These are phyloP conservation scores for Pulicaria dysenterica DNA, from an alignment of 129 eudicot genomes.

Conservation along the genomic window DNA sequence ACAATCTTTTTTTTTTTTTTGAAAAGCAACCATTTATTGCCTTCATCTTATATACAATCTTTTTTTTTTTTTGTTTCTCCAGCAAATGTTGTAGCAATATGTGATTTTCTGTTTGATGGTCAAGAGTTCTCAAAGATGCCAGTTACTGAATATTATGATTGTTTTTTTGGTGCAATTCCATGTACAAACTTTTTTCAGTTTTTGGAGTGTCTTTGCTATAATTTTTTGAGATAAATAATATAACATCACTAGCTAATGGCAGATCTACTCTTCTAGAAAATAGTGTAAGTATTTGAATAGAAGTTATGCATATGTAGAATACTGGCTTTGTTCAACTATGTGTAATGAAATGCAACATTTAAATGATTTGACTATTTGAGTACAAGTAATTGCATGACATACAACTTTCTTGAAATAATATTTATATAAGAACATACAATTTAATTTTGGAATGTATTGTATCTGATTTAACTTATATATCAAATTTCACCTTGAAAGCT, in stretches of 20 bases:
- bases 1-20: not conserved
- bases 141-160: not conserved
- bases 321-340: not conserved
- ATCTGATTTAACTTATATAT: too few species aligned
- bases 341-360: not conserved
- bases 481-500: too few species aligned
- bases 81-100: constrained; percentile 1
- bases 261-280: not conserved
- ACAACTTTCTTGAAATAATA: not conserved
- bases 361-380: not conserved
- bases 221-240: too few species aligned
- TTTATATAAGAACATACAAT: too few species aligned
- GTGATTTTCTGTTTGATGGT: not conserved
- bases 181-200: not conserved
- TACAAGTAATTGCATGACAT: not conserved
- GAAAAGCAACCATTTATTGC: too few species aligned
- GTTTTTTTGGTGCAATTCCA: not conserved
- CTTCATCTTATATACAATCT: too few species aligned
- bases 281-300: not conserved
- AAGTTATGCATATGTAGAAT: not conserved
- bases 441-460: too few species aligned
- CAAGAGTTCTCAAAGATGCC: too few species aligned
- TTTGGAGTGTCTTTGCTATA: not conserved
- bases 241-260: too few species aligned
- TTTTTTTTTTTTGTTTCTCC: not conserved